Evolutionary conservation across 139 green algal genomes (phyloP).

Genomic region (Chlamydomonas incerta): DNA sequence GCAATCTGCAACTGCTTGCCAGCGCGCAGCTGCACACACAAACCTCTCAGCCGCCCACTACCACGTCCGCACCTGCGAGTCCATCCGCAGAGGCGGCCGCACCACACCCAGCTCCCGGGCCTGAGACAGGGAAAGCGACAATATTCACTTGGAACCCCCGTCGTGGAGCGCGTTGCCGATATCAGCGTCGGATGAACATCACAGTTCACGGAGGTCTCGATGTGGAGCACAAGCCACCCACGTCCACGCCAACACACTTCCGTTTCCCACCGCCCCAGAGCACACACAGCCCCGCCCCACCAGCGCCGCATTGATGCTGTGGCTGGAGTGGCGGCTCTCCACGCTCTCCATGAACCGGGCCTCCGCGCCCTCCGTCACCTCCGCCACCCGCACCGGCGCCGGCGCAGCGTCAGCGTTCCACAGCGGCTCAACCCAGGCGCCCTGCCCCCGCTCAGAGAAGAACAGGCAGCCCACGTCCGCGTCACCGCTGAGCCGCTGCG

Average conservation of each 20-base stretch:
- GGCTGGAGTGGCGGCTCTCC: slow-evolving; percentile 85
- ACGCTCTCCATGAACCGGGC: slow-evolving; percentile 92
- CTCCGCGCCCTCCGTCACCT: slow-evolving; percentile 30
- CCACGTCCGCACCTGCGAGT: slow-evolving; percentile 42
- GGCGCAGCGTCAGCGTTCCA: slow-evolving; percentile 41
- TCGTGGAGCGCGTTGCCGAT: too few species aligned
- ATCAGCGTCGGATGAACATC: too few species aligned
- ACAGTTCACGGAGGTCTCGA: too few species aligned
- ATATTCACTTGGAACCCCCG: too few species aligned
- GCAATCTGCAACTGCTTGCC: too few species aligned
- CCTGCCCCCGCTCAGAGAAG: slow-evolving; percentile 66
- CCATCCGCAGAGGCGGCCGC: slow-evolving; percentile 77
- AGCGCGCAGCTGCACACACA: slow-evolving; percentile 58
- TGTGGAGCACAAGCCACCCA: too few species aligned
- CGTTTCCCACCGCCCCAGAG: neutral
- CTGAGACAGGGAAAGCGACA: too few species aligned
- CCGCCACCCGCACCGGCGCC: slow-evolving; percentile 45
- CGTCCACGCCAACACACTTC: too few species aligned
- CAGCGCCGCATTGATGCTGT: slow-evolving; percentile 73
- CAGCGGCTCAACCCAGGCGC: slow-evolving; percentile 72
- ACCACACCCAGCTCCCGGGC: slow-evolving; percentile 75
- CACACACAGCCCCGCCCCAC: slow-evolving; percentile 27
- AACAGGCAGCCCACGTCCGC: slow-evolving; percentile 81
- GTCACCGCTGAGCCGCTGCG: neutral
- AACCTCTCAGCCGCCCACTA: too few species aligned